These are phyloP conservation scores for Didymella segeticola DNA, from an alignment of 2,329 filamentous ascomycete species.

Conservation along the genomic window DNA sequence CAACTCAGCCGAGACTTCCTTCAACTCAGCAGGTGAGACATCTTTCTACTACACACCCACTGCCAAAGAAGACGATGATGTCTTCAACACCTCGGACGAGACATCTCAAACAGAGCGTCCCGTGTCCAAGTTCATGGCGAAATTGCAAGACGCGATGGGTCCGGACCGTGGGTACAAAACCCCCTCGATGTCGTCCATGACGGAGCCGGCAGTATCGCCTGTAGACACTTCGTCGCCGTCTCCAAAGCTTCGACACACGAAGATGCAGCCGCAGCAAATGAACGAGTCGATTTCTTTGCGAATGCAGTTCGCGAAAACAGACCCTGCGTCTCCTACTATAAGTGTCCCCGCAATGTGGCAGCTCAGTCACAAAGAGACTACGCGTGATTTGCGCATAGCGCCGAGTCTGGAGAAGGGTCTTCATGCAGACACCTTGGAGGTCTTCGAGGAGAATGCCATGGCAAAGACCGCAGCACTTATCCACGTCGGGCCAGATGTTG, in stretches of 20 bases:
- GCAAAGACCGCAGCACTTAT: constrained; percentile 1
- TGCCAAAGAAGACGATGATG: constrained; percentile 4
- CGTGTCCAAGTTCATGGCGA: not conserved
- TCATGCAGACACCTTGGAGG: not conserved
- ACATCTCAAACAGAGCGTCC: not conserved
- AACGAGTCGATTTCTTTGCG: not conserved
- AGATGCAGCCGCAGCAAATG: not conserved
- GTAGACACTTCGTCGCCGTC: not conserved
- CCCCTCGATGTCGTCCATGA: not conserved
- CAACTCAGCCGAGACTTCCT: not conserved
- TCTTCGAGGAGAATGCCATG: constrained; percentile 1
- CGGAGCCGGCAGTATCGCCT: not conserved
- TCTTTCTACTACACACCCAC: not conserved
- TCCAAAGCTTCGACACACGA: constrained; percentile 8
- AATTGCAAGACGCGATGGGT: not conserved
- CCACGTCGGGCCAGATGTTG: constrained; percentile 1
- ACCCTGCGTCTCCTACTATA: not conserved
- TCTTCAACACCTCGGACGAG: not conserved
- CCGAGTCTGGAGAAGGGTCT: constrained; percentile 5
- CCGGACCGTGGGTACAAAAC: not conserved
- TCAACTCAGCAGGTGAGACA: not conserved
- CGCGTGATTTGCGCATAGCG: not conserved
- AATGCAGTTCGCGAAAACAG: not conserved
- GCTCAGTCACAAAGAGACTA: not conserved
- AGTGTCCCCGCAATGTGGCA: not conserved